A percentile compares a stretch with the other conserved stretches of the same genome.
Evolutionary conservation across 805 yeast genomes (phyloP).

Genomic region (Alloascoidea hylecoeti): DNA sequence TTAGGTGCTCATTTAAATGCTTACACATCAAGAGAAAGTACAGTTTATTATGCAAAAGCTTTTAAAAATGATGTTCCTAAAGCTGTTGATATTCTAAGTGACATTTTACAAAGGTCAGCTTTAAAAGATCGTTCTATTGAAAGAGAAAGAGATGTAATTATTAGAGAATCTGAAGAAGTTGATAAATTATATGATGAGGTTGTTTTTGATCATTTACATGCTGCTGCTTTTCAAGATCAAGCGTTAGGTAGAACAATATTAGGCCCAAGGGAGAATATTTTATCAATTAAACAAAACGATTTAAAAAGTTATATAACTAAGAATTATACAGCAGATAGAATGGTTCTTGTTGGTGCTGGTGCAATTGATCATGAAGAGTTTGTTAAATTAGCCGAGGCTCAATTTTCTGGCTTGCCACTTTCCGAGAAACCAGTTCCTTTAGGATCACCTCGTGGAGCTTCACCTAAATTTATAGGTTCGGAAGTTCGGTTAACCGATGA

Average conservation of each 20-base stretch:
- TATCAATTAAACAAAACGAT: constrained; percentile 64
- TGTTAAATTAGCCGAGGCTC: constrained; percentile 59
- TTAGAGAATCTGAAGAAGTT: constrained; percentile 94
- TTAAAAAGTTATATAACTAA: constrained; percentile 65
- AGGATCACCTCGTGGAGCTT: constrained; percentile 59
- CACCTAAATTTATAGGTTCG: constrained; percentile 73
- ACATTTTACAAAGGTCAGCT: constrained; percentile 75
- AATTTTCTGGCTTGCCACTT: constrained; percentile 38
- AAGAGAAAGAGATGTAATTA: constrained; percentile 90
- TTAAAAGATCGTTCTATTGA: constrained; percentile 79
- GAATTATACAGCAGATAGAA: constrained; percentile 90
- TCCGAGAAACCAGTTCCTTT: constrained; percentile 46
- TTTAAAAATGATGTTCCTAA: constrained; percentile 67
- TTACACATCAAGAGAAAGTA: constrained; percentile 95
- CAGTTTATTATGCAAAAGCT: constrained; percentile 92
- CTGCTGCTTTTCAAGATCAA: constrained; percentile 79
- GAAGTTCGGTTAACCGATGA: constrained; percentile 77
- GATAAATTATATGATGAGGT: constrained; percentile 98
- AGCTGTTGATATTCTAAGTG: constrained; percentile 79
- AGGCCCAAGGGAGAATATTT: constrained; percentile 86
- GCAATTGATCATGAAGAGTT: constrained; percentile 80
- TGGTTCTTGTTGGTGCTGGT: constrained; percentile 96
- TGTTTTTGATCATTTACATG: constrained; percentile 91
- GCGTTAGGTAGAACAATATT: constrained; percentile 93
- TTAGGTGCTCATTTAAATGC: constrained; percentile 96